Percentiles rank a stretch among this genome's conserved stretches.
These are phyloP conservation scores for Lactifluus piperatus DNA, from an alignment of 768 basidiomycete species.

Conservation along the genomic window DNA sequence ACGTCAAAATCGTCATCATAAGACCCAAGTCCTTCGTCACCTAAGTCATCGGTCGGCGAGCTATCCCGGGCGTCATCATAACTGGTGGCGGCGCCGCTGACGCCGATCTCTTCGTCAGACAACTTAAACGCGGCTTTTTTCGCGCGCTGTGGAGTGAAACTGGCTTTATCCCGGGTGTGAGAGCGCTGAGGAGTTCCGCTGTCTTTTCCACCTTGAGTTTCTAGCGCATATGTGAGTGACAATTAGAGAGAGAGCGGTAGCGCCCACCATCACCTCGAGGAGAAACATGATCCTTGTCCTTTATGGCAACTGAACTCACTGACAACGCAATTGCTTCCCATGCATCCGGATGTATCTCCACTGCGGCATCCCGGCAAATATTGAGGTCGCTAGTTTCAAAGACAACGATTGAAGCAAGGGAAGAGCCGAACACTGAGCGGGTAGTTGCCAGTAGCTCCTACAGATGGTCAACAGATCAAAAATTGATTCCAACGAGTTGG, in stretches of 20 bases:
- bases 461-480: not conserved
- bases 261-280: not conserved
- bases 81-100: not conserved
- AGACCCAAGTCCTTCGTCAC: conserved; percentile 5
- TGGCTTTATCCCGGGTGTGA: not conserved
- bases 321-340: conserved; percentile 12
- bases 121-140: not conserved
- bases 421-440: not conserved
- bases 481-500: not conserved
- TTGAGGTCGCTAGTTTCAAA: conserved; percentile 16
- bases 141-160: not conserved
- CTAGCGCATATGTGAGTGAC: not conserved
- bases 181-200: not conserved
- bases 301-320: conserved; percentile 3
- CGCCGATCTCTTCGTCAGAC: not conserved
- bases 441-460: conserved; percentile 7
- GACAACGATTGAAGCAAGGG: not conserved
- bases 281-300: not conserved
- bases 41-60: conserved; percentile 3
- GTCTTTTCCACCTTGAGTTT: not conserved
- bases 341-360: conserved; percentile 9
- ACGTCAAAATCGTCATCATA: conserved; percentile 9
- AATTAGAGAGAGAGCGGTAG: not conserved
- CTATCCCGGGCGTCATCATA: conserved; percentile 9
- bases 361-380: conserved; percentile 8